These are phyloP conservation scores for Lecanoromycetidae sp. DNA, from an alignment of 2,329 filamentous ascomycete species.

Conservation along the genomic window DNA sequence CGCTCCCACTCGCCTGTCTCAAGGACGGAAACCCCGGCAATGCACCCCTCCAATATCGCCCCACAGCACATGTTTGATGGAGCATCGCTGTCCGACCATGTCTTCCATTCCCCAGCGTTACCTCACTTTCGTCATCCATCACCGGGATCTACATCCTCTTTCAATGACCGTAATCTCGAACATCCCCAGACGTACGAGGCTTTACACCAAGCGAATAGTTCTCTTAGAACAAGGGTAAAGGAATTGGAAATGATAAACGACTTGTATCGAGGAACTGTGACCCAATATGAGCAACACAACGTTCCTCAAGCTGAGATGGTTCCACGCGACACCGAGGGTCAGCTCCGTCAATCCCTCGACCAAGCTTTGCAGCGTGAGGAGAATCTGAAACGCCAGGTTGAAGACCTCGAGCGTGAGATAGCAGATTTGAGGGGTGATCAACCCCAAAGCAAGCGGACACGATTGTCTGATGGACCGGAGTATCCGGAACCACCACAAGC, in stretches of 20 bases:
- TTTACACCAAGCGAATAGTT: constrained; percentile 66
- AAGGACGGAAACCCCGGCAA: constrained; percentile 66
- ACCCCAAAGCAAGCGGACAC: constrained; percentile 11
- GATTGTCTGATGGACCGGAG: constrained; percentile 3
- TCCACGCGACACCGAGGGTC: constrained; percentile 5
- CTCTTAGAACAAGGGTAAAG: constrained; percentile 85
- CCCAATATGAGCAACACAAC: constrained; percentile 12
- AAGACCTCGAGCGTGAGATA: constrained; percentile 18
- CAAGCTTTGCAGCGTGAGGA: constrained; percentile 14
- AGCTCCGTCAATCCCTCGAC: constrained; percentile 15
- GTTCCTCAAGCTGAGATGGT: constrained; percentile 15
- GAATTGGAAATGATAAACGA: constrained; percentile 93
- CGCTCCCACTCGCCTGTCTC: constrained; percentile 68
- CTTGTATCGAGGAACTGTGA: constrained; percentile 60
- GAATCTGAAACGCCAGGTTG: constrained; percentile 14
- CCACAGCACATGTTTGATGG: constrained; percentile 70
- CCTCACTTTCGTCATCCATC: constrained; percentile 46
- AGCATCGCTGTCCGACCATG: constrained; percentile 53
- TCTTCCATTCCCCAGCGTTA: constrained; percentile 49
- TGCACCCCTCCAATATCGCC: constrained; percentile 54
- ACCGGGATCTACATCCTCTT: constrained; percentile 44
- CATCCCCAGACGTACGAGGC: constrained; percentile 68
- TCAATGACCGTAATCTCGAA: constrained; percentile 53
- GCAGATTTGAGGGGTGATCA: constrained; percentile 14
- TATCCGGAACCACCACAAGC: constrained; percentile 16